phyloP scores from a whole-genome alignment of 495 filamentous ascomycete genomes.

The Daldinia caldariorum region DNA sequence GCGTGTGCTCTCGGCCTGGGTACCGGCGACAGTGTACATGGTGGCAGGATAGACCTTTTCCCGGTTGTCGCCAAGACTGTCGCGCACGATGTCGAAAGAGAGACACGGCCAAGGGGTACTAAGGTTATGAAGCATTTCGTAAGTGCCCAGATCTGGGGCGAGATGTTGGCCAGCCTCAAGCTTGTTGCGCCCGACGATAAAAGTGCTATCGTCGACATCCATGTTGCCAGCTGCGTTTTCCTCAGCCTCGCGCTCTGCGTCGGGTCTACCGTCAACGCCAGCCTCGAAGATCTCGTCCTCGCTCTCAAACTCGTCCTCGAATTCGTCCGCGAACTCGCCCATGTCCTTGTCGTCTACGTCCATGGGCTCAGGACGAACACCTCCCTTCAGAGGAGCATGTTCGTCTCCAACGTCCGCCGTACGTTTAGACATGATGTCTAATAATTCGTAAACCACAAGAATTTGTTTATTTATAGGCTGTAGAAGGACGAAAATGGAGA shows the following conservation, averaged over 20 bases:
- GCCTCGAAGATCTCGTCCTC: conserved; percentile 96
- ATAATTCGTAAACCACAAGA: neutral
- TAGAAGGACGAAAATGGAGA: neutral
- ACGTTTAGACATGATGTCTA: conserved; percentile 75
- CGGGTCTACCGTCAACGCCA: conserved; percentile 89
- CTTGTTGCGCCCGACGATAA: conserved; percentile 90
- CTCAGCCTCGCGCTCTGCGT: conserved; percentile 91
- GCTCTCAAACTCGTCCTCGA: conserved; percentile 95
- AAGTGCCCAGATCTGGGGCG: conserved; percentile 87
- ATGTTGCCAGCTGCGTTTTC: conserved; percentile 78
- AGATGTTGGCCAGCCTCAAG: conserved; percentile 89
- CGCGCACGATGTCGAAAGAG: conserved; percentile 91
- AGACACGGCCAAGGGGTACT: conserved; percentile 95
- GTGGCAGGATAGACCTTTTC: conserved; percentile 86
- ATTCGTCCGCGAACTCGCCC: conserved; percentile 95
- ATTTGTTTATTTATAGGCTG: neutral
- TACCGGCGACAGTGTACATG: conserved; percentile 92
- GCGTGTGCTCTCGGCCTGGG: conserved; percentile 80
- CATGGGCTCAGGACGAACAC: conserved; percentile 69
- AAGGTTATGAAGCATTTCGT: conserved; percentile 94
- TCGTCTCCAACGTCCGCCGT: conserved; percentile 65
- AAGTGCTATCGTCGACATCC: conserved; percentile 89
- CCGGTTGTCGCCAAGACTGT: conserved; percentile 88
- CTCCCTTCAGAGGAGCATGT: conserved; percentile 70
- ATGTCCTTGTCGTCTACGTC: conserved; percentile 69